Conservation (phyloP, 2,329 filamentous ascomycete genomes). For the Coniochaeta prunicola region DNA sequence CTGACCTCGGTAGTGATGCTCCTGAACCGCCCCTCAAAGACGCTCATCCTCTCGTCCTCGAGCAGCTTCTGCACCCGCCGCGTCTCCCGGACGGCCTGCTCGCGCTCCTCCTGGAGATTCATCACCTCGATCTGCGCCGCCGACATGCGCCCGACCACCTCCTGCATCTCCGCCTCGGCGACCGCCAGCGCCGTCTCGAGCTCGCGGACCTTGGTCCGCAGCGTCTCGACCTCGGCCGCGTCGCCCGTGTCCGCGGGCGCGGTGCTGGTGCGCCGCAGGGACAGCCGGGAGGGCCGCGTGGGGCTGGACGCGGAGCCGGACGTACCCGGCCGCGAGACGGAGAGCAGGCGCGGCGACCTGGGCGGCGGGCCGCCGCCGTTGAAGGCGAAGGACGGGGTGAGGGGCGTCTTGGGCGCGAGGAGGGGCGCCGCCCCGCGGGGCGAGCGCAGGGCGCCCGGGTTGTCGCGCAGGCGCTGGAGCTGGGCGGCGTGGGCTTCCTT, state of each 20-base stretch:
- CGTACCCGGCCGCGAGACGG: slow-evolving; percentile 1
- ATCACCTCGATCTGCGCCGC: slow-evolving; percentile 76
- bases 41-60: slow-evolving; percentile 54
- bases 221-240: slow-evolving; percentile 61
- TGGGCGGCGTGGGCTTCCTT: slow-evolving; percentile 72
- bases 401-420: slow-evolving; percentile 51
- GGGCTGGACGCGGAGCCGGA: slow-evolving; percentile 5
- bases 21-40: slow-evolving; percentile 34
- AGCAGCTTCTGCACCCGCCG: slow-evolving; percentile 62
- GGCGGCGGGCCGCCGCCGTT: slow-evolving; percentile 24
- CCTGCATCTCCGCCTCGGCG: slow-evolving; percentile 75
- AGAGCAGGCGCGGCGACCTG: slow-evolving; percentile 49
- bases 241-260: slow-evolving; percentile 29
- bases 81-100: slow-evolving; percentile 67
- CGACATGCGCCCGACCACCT: slow-evolving; percentile 78
- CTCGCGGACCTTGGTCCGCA: slow-evolving; percentile 74
- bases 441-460: slow-evolving; percentile 29
- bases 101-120: slow-evolving; percentile 66
- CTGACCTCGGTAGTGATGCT: slow-evolving; percentile 13
- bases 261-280: slow-evolving; percentile 32
- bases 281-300: slow-evolving; percentile 11
- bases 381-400: slow-evolving; percentile 53
- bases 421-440: slow-evolving; percentile 42
- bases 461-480: slow-evolving; percentile 63
- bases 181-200: slow-evolving; percentile 74